A percentile compares a stretch with the other conserved stretches of the same genome.
Conservation (phyloP, 2,329 filamentous ascomycete species). For the Fusarium protoensiforme region DNA sequence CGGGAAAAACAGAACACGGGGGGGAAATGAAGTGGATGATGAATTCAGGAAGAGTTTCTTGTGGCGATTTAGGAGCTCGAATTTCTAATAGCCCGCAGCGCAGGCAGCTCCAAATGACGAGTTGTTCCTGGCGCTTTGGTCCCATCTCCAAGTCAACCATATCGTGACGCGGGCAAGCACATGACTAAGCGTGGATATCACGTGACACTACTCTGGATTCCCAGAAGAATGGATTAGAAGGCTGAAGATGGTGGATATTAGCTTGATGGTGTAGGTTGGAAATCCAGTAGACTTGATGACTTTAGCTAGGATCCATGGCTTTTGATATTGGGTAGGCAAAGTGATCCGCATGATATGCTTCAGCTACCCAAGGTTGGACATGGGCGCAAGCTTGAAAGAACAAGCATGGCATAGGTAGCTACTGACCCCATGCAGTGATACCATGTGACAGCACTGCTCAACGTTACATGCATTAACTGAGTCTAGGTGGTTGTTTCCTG, state of each 20-base stretch:
- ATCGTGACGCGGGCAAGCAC: conserved; percentile 25
- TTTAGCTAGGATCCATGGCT: background rate
- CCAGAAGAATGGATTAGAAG: background rate
- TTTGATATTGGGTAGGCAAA: background rate
- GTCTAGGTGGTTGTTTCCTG: background rate
- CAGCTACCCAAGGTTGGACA: background rate
- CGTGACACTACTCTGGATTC: conserved; percentile 5
- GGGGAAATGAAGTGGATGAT: background rate
- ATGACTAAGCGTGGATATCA: conserved; percentile 40
- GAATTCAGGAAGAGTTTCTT: background rate
- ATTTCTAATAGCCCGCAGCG: conserved; percentile 2
- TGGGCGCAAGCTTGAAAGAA: background rate
- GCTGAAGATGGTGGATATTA: background rate
- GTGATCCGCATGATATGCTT: background rate
- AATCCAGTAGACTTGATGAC: background rate
- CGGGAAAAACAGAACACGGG: conserved; percentile 1
- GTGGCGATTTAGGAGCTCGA: background rate
- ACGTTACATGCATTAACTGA: conserved; percentile 27
- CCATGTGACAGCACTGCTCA: conserved; percentile 15
- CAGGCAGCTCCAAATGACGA: conserved; percentile 42
- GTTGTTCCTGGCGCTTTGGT: conserved; percentile 18
- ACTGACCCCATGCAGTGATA: background rate
- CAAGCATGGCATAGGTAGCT: background rate
- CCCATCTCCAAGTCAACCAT: conserved; percentile 33
- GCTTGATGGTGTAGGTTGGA: background rate